phyloP scores from a whole-genome alignment of 169 alveolate species.

The Amoebophrya sp. region DNA sequence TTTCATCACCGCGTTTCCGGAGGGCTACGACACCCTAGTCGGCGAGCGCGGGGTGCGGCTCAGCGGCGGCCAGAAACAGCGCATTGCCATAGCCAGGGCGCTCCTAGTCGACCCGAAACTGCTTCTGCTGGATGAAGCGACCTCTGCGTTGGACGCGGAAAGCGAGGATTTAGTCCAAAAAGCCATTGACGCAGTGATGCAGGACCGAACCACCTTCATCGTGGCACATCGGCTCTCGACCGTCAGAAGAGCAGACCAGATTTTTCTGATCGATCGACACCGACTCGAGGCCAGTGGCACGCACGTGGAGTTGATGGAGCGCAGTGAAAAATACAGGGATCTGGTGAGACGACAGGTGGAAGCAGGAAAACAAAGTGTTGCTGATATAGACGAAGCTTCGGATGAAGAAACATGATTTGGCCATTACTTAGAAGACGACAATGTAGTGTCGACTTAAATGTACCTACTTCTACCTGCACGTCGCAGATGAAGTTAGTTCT shows the following conservation, averaged over 20 bases:
- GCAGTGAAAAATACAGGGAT: not conserved
- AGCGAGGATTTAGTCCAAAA: constrained; percentile 73
- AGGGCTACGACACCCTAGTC: constrained; percentile 76
- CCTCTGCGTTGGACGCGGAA: constrained; percentile 74
- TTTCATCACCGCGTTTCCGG: constrained; percentile 63
- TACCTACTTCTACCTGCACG: no score
- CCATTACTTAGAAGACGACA: no score
- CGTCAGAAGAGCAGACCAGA: constrained; percentile 54
- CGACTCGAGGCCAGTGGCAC: constrained; percentile 57
- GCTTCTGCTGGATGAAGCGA: constrained; percentile 81
- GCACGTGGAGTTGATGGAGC: constrained; percentile 51
- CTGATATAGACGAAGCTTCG: no score
- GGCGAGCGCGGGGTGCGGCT: constrained; percentile 89
- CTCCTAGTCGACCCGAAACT: constrained; percentile 62
- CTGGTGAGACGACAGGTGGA: not conserved
- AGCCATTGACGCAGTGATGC: constrained; percentile 54
- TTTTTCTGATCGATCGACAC: constrained; percentile 55
- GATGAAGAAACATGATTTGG: no score
- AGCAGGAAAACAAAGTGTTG: no score
- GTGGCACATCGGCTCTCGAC: constrained; percentile 63
- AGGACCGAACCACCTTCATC: not conserved
- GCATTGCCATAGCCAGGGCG: constrained; percentile 73
- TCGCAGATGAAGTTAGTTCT: no score
- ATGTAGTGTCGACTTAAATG: no score
- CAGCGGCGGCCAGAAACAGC: constrained; percentile 87